These are phyloP conservation scores for Phaeoacremonium minimum DNA, from an alignment of 2,329 filamentous ascomycete genomes.

Conservation along the genomic window DNA sequence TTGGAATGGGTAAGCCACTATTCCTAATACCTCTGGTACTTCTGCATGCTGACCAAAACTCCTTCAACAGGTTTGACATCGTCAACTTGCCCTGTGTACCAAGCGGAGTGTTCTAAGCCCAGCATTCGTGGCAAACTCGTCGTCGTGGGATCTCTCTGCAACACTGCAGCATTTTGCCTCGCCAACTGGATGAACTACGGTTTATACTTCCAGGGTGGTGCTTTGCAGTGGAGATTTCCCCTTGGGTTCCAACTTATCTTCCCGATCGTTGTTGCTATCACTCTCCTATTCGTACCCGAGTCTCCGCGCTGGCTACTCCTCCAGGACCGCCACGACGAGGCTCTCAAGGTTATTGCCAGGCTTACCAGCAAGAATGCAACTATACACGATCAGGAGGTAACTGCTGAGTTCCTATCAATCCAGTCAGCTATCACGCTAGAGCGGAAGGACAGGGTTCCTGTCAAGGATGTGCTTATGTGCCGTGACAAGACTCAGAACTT, in stretches of 20 bases:
- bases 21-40: too few species aligned
- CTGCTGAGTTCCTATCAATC: slow-evolving; percentile 29
- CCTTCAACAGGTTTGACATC: slow-evolving; percentile 18
- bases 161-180: slow-evolving; percentile 36
- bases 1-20: slow-evolving; percentile 26
- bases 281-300: slow-evolving; percentile 33
- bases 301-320: slow-evolving; percentile 48
- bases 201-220: slow-evolving; percentile 17
- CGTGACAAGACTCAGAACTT: slow-evolving; percentile 31
- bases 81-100: slow-evolving; percentile 27
- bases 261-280: slow-evolving; percentile 24
- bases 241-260: slow-evolving; percentile 21
- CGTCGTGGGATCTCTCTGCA: slow-evolving; percentile 33
- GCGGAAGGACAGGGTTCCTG: slow-evolving; percentile 23
- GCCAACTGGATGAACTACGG: slow-evolving; percentile 37
- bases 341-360: slow-evolving; percentile 49
- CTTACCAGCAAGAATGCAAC: slow-evolving; percentile 43
- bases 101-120: slow-evolving; percentile 24
- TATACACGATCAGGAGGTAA: slow-evolving; percentile 19
- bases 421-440: slow-evolving; percentile 27
- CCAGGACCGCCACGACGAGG: slow-evolving; percentile 51
- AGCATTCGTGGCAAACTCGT: slow-evolving; percentile 38
- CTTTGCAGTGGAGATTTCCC: slow-evolving; percentile 20
- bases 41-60: too few species aligned
- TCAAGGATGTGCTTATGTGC: slow-evolving; percentile 27